Evolutionary conservation across 1,139 yeast genomes (phyloP).

Genomic region (Saccharomycopsis crataegensis): DNA sequence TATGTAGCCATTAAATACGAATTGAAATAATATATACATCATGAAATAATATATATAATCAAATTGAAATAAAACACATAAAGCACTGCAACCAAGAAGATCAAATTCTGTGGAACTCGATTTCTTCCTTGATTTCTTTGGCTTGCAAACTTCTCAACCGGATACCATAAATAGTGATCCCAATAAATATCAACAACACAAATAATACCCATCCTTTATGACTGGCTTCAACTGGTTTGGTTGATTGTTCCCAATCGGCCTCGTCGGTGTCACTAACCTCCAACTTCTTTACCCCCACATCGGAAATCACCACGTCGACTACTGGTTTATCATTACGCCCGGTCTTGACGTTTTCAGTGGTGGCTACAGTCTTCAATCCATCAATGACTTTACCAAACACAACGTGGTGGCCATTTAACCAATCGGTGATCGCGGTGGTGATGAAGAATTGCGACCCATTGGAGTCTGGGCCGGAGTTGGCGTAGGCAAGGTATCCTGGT

Average conservation of each 20-base stretch:
- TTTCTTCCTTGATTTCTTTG: conserved; percentile 15
- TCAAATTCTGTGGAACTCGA: conserved; percentile 16
- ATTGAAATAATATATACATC: too few relatives aligned
- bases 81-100: background rate
- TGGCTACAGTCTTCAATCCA: conserved; percentile 50
- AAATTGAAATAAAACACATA: background rate
- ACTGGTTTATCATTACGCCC: conserved; percentile 39
- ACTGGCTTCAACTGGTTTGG: background rate
- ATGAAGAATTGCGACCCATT: conserved; percentile 77
- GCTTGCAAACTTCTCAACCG: conserved; percentile 14
- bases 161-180: conserved; percentile 11
- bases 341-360: conserved; percentile 28
- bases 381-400: conserved; percentile 76
- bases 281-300: conserved; percentile 2
- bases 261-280: conserved; percentile 5
- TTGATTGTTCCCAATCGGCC: conserved; percentile 7
- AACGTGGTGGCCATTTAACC: conserved; percentile 67
- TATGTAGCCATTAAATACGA: too few relatives aligned
- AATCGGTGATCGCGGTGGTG: conserved; percentile 53
- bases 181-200: conserved; percentile 12
- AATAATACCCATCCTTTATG: conserved; percentile 16
- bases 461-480: conserved; percentile 73
- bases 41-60: background rate
- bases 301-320: conserved; percentile 40
- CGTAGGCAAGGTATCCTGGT: conserved; percentile 72